A percentile compares a stretch with the other conserved stretches of the same genome.
These are phyloP conservation scores for Agroathelia rolfsii DNA, from an alignment of 1,284 basidiomycete genomes.

Conservation along the genomic window DNA sequence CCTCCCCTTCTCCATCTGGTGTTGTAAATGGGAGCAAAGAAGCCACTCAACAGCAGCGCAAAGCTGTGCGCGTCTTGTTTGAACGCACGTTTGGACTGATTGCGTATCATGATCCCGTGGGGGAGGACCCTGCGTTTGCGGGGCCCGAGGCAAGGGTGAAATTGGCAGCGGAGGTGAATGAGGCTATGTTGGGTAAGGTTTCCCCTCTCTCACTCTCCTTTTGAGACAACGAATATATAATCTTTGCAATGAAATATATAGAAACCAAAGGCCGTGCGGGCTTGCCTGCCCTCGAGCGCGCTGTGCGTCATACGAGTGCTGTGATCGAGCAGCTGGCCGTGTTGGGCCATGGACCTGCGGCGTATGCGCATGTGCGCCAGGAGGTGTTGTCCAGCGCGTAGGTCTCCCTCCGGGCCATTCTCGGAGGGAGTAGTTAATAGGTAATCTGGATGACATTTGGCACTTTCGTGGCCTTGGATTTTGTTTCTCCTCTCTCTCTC, in stretches of 20 bases:
- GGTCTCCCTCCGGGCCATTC: no score
- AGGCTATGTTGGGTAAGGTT: conserved; percentile 65
- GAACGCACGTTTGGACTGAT: conserved; percentile 69
- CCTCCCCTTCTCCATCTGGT: no score
- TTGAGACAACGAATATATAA: conserved; percentile 1
- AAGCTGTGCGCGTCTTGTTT: conserved; percentile 53
- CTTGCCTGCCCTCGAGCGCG: conserved; percentile 59
- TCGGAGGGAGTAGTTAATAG: no score
- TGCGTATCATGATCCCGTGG: conserved; percentile 66
- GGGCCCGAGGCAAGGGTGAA: conserved; percentile 53
- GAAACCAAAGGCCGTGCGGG: conserved; percentile 69
- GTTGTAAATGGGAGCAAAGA: no score
- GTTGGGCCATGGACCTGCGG: conserved; percentile 61
- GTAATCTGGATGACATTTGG: no score
- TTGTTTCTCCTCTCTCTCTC: no score
- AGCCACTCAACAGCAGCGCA: conserved; percentile 44
- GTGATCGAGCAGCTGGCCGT: conserved; percentile 60
- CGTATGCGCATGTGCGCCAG: conserved; percentile 66
- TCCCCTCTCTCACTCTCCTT: conserved; percentile 3
- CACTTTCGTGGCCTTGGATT: no score
- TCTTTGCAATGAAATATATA: conserved; percentile 20
- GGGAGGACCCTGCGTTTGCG: conserved; percentile 53
- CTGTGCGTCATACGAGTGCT: conserved; percentile 63
- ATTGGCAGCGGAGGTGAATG: conserved; percentile 70
- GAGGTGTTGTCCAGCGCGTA: no score